Evolutionary conservation across 75 land plant species (phyloP).

Genomic region (Cunninghamia lanceolata): DNA sequence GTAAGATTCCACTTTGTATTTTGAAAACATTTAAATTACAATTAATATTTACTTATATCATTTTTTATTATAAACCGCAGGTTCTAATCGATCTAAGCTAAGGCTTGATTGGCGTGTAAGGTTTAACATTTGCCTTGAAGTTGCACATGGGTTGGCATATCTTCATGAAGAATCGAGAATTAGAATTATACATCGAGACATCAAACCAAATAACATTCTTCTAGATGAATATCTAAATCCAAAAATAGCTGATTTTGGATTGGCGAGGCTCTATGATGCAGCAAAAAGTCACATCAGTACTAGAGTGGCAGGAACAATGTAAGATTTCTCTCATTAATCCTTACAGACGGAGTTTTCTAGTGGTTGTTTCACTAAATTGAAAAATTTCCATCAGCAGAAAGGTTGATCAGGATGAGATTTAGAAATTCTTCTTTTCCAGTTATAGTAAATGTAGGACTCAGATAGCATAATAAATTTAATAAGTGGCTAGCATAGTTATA

Average conservation of each 20-base stretch:
- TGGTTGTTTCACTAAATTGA: background rate
- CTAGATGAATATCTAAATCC: constrained; percentile 39
- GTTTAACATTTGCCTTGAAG: constrained; percentile 33
- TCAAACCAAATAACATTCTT: constrained; percentile 46
- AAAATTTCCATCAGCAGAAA: background rate
- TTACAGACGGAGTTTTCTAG: background rate
- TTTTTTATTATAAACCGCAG: background rate
- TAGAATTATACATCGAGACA: constrained; percentile 55
- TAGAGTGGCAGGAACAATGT: constrained; percentile 47
- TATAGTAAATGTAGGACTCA: background rate
- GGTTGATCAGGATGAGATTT: background rate
- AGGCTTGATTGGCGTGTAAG: constrained; percentile 42
- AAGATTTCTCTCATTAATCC: constrained; percentile 2
- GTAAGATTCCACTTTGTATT: background rate
- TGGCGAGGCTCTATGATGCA: constrained; percentile 34
- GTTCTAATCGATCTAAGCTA: background rate
- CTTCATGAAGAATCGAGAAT: constrained; percentile 47
- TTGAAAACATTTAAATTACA: background rate
- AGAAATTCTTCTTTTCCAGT: background rate
- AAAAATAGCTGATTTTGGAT: constrained; percentile 57
- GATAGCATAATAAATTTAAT: background rate
- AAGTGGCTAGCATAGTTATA: background rate
- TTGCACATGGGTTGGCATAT: constrained; percentile 54
- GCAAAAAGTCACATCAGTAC: constrained; percentile 46
- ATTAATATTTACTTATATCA: background rate